phyloP scores from a whole-genome alignment of 2,329 filamentous ascomycete genomes.

The Botrytis porri region DNA sequence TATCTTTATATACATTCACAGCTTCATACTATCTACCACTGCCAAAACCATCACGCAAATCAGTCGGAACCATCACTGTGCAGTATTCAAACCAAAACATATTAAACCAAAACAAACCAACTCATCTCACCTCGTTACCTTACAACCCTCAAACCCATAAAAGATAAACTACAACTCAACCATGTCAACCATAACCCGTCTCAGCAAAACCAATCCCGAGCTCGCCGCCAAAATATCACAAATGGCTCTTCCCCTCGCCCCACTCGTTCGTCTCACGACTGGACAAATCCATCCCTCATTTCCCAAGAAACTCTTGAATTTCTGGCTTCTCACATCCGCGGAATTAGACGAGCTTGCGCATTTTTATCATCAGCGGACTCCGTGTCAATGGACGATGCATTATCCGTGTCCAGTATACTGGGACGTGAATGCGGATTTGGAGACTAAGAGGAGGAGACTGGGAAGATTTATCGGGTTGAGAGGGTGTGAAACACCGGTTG shows the following conservation, averaged over 20 bases:
- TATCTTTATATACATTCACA: slow-evolving; percentile 13
- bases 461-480: slow-evolving; percentile 71
- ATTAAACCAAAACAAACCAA: not conserved
- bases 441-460: slow-evolving; percentile 67
- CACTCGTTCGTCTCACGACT: slow-evolving; percentile 61
- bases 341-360: slow-evolving; percentile 67
- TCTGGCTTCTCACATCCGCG: slow-evolving; percentile 69
- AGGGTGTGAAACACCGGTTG: slow-evolving; percentile 55
- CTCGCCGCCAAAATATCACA: slow-evolving; percentile 61
- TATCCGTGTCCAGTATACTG: slow-evolving; percentile 71
- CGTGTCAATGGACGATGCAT: slow-evolving; percentile 50
- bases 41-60: not conserved
- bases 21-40: not conserved
- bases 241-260: slow-evolving; percentile 63
- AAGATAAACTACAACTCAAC: not conserved
- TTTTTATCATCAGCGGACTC: slow-evolving; percentile 70
- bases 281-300: slow-evolving; percentile 64
- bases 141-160: not conserved
- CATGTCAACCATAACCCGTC: slow-evolving; percentile 3
- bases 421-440: slow-evolving; percentile 50
- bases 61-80: not conserved
- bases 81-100: not conserved
- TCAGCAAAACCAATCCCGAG: slow-evolving; percentile 43
- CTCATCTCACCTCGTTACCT: not conserved
- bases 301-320: slow-evolving; percentile 64